Evolutionary conservation across 805 yeast species (phyloP), one percentile per base, ranked within the genome.

Genomic region (Ogataea neopini): DNA sequence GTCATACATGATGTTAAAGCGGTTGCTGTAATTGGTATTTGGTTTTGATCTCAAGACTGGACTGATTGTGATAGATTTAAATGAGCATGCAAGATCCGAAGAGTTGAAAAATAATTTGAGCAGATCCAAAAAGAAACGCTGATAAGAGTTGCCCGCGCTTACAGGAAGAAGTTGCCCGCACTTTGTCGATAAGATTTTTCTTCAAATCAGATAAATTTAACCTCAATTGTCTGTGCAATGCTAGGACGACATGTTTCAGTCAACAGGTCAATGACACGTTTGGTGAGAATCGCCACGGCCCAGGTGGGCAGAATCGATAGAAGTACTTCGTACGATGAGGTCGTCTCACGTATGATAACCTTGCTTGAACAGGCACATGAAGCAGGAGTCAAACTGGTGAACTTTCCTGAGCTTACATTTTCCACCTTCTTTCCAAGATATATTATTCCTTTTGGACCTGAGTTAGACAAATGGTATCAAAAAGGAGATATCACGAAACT

Each of bases 341-440:
- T 66, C 4, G 61, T 67, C 13, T 49, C 47, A 13, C 54, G 72
- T 44, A 48, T 68, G 47, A 44, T 54, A 13, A 46, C 44, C 18
- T 49, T 68, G 10, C 53, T 68, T 17, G 51, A 64, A 26, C 56
- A 39, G 15, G 42, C 42, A 3, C 42, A 39, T 25, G 34, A 28
- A 11, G 25, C n/a, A 14, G 70, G 66, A 22, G 72, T 69, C 13
- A 60, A 55, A 32, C 53, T 69, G 14, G 69, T 64, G 19, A 68
- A 66, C 6, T 69, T 64, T 48, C 73, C 72, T 22, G 73, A 69
- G 47, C 57, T 68, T 7, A 56, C 66, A 6, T 57, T 69, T 18
- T 63, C 71, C 4, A 60, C 70, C 1, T 69, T 69, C 49, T 69
- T 69, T 54, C 70, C 73, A 38, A 52, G 72, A 43, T 64, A 68